Base-by-base conservation (phyloP, 164 flowering plant genomes). In the Aristolochia fimbriata region DNA sequence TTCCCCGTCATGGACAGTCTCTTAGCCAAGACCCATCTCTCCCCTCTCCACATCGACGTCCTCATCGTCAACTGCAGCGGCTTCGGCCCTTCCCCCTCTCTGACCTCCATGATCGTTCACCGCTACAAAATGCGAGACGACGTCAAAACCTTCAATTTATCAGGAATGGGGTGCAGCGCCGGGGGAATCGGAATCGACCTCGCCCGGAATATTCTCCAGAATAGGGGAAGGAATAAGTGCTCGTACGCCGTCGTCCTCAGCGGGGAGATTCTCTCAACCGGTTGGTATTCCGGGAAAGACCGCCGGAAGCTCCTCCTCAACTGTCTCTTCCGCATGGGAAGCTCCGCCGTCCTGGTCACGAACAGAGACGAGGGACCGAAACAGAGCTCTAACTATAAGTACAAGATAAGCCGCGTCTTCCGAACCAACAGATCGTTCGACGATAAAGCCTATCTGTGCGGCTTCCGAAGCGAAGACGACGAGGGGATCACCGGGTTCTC, bases 81-180 rank as follows among this genome's bases (percentile, higher is more conserved):
- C 1, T 84, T 86, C 62, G 81, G 83, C 59, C 88, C 87, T 0
- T 57, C 78, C 1, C 96, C 92, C 13, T 83, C 92, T 6, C 78
- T 88, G 12, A 61, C 88, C 15, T 76, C 92, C 65, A 74, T 80
- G 0, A 54, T 88, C 37, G 57, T 84, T 60, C 82, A 83, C 80
- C 70, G 62, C 45, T 88, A 65, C 76, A 46, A 62, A 58, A 69
- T 86, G 84, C 75, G 80, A 60, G 61, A 57, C 14, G 82, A 86
- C 43, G 51, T 86, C 1, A 86, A 81, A 63, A 81, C 73, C 77
- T 88, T 61, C 47, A 86, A 71, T 51, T 62, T 88, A 24, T 82
- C 85, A 0, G 96, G 92, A 4, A 85, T 85, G 96, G 96, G 96
- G 15, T 88, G 96, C 71, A 81, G 90, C 47, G 92, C 88, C 0